Conservation (phyloP, 805 yeast species). For the Scheffersomyces amazonensis region DNA sequence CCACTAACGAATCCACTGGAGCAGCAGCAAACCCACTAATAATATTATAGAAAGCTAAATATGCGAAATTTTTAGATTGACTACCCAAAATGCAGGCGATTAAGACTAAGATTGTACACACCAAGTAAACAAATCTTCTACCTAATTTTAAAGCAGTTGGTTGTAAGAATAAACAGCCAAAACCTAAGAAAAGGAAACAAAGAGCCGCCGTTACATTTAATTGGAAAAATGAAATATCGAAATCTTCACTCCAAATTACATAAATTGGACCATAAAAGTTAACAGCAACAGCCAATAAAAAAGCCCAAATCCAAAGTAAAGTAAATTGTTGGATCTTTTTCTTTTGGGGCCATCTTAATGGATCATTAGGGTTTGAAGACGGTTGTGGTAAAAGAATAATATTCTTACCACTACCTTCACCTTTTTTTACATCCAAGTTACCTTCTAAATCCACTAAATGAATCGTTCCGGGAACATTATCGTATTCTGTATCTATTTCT, state of each 20-base stretch:
- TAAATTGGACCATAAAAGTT: conserved; percentile 28
- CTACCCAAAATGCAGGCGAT: conserved; percentile 23
- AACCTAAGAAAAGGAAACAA: conserved; percentile 27
- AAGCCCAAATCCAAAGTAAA: conserved; percentile 28
- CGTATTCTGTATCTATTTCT: no score
- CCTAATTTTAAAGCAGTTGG: conserved; percentile 33
- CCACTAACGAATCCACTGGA: conserved; percentile 46
- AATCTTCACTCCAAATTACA: conserved; percentile 22
- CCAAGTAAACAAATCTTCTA: conserved; percentile 24
- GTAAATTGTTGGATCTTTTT: conserved; percentile 25
- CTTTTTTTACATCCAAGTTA: conserved; percentile 22
- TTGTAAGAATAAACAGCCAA: conserved; percentile 33
- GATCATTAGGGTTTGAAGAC: conserved; percentile 29
- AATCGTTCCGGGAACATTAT: conserved; percentile 50
- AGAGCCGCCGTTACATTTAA: conserved; percentile 24
- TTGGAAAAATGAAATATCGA: conserved; percentile 17
- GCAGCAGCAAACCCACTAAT: conserved; percentile 34
- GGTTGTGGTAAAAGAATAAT: conserved; percentile 35
- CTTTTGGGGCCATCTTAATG: conserved; percentile 27
- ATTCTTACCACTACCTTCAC: conserved; percentile 10
- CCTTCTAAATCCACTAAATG: conserved; percentile 46
- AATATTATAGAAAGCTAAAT: conserved; percentile 17
- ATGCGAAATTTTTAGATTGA: conserved; percentile 16
- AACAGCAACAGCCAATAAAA: conserved; percentile 21
- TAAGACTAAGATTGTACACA: conserved; percentile 23